These are phyloP conservation scores for Xylariaceae sp. DNA, from an alignment of 2,329 filamentous ascomycete genomes.

Conservation along the genomic window DNA sequence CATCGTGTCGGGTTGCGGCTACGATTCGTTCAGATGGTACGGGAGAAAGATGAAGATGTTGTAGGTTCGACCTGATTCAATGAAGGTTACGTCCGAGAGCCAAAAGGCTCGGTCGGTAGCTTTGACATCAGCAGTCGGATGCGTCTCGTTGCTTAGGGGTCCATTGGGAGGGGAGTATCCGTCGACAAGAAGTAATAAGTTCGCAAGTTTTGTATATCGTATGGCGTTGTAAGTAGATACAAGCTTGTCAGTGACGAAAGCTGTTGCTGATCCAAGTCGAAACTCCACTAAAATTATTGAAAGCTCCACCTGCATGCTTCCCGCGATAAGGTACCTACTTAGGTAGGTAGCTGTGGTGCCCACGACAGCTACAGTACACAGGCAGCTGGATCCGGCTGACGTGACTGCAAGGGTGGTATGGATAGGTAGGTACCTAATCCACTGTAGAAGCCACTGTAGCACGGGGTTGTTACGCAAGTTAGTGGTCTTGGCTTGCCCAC, in stretches of 20 bases:
- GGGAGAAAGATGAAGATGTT: neutral
- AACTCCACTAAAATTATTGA: conserved; percentile 13
- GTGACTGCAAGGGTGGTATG: no score
- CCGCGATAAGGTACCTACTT: no score
- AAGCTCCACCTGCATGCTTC: neutral
- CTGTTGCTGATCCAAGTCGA: no score
- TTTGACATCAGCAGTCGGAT: conserved; percentile 38
- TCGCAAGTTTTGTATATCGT: no score
- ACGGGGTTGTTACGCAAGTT: no score
- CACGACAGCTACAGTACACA: no score
- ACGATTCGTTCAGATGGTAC: neutral
- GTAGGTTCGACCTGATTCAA: conserved; percentile 4
- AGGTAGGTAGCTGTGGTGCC: neutral
- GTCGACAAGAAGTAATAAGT: neutral
- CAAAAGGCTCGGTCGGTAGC: conserved; percentile 42
- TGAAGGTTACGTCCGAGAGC: conserved; percentile 35
- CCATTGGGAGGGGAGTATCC: conserved; percentile 8
- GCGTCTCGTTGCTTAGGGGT: conserved; percentile 6
- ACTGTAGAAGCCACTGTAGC: no score
- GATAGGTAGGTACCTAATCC: no score
- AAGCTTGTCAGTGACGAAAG: no score
- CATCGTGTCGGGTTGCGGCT: conserved; percentile 48
- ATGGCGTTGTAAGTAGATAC: no score
- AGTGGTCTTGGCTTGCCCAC: no score
- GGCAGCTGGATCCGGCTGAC: no score